Conservation (phyloP, 78 protist species). For the Speleostelium caveatum region DNA sequence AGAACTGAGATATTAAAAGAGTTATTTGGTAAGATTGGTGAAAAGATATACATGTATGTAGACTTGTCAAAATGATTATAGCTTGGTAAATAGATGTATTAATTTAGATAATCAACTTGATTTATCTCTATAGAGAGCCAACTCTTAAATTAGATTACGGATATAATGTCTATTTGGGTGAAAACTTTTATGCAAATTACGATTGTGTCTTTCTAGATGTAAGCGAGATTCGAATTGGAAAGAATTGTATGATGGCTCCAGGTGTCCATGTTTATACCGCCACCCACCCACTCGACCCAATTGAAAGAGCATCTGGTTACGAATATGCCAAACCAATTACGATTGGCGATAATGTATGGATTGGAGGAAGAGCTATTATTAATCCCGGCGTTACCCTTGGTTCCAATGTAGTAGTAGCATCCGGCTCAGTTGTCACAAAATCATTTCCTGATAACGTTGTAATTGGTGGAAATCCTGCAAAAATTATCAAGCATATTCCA, state of each 20-base stretch:
- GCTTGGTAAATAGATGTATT: background rate
- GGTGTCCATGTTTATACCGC: constrained; percentile 79
- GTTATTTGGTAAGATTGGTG: constrained; percentile 5
- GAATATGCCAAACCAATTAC: constrained; percentile 66
- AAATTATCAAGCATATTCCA: constrained; percentile 2
- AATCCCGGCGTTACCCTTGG: constrained; percentile 84
- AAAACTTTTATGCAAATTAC: constrained; percentile 55
- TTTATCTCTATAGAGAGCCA: constrained; percentile 60
- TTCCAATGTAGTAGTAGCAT: constrained; percentile 62
- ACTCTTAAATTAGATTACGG: constrained; percentile 85
- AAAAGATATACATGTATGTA: background rate
- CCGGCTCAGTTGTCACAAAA: constrained; percentile 86
- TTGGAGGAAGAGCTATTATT: constrained; percentile 66
- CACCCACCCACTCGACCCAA: constrained; percentile 76
- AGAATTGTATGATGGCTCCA: constrained; percentile 66
- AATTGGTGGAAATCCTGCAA: constrained; percentile 83
- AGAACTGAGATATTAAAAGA: background rate
- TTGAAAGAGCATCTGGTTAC: background rate
- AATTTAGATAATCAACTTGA: background rate
- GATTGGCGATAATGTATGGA: constrained; percentile 69
- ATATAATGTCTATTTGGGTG: constrained; percentile 40
- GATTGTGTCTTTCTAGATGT: constrained; percentile 28
- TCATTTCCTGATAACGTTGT: constrained; percentile 49
- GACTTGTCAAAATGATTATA: background rate
- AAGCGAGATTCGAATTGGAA: constrained; percentile 33